phyloP scores from a whole-genome alignment of 2,329 filamentous ascomycete genomes.

The Dothideomycetidae sp. region DNA sequence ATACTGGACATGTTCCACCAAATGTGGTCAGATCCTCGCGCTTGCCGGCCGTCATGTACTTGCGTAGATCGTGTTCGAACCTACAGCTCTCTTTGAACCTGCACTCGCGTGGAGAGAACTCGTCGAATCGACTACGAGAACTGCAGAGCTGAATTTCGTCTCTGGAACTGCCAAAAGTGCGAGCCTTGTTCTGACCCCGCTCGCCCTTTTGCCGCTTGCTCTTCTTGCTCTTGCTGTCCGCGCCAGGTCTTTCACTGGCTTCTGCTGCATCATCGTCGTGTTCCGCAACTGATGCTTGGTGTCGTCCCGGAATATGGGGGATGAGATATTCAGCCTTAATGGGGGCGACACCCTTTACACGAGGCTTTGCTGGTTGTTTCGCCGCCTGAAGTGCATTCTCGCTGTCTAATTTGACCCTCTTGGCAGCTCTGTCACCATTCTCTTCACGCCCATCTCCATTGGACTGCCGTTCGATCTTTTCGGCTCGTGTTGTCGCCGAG shows the following conservation, averaged over 20 bases:
- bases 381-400: constrained; percentile 14
- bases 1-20: constrained; percentile 67
- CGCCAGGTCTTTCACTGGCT: constrained; percentile 31
- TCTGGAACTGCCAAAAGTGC: constrained; percentile 64
- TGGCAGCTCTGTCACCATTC: constrained; percentile 23
- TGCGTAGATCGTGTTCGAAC: constrained; percentile 68
- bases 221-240: constrained; percentile 35
- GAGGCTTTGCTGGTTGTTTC: constrained; percentile 18
- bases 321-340: constrained; percentile 56
- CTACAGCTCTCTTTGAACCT: constrained; percentile 68
- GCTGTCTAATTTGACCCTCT: constrained; percentile 26
- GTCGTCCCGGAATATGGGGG: constrained; percentile 12
- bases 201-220: constrained; percentile 42
- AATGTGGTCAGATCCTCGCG: constrained; percentile 66
- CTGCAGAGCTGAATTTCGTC: constrained; percentile 68
- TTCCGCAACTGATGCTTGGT: constrained; percentile 10
- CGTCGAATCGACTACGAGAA: constrained; percentile 53
- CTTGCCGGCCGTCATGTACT: constrained; percentile 71
- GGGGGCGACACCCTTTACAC: constrained; percentile 46
- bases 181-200: constrained; percentile 67
- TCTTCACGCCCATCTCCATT: constrained; percentile 11
- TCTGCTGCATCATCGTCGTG: constrained; percentile 32
- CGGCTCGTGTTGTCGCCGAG: constrained; percentile 26
- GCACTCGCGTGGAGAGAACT: constrained; percentile 69
- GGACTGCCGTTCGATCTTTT: constrained; percentile 27